Conservation (phyloP, 805 yeast species). For the Wickerhamiella kazuoi region DNA sequence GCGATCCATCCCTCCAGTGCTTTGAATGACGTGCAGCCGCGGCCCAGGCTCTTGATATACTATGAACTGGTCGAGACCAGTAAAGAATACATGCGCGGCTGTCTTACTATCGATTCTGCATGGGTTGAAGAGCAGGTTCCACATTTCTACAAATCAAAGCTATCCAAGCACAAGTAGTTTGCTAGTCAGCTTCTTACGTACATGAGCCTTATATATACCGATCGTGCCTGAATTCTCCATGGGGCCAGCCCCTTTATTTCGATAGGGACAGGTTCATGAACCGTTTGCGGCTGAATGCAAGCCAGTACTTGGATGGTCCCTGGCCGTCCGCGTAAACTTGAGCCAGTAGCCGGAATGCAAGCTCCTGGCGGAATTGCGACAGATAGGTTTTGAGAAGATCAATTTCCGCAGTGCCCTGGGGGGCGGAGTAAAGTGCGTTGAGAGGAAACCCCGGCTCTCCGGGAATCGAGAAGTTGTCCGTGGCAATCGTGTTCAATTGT, state of each 20-base stretch:
- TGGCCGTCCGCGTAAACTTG: constrained; percentile 37
- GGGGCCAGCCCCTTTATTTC: constrained; percentile 3
- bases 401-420: constrained; percentile 54
- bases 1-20: constrained; percentile 78
- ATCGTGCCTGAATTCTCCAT: no score
- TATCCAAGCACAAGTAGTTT: not conserved
- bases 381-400: constrained; percentile 68
- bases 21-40: constrained; percentile 30
- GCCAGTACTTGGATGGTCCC: constrained; percentile 78
- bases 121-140: constrained; percentile 49
- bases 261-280: constrained; percentile 84
- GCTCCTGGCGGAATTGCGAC: constrained; percentile 88
- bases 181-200: no score
- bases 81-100: constrained; percentile 83
- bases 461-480: constrained; percentile 79
- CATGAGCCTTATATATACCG: no score
- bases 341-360: constrained; percentile 60
- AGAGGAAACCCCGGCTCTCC: constrained; percentile 93
- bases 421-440: constrained; percentile 59
- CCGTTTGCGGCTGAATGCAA: constrained; percentile 84
- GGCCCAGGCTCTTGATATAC: constrained; percentile 63
- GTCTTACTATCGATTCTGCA: constrained; percentile 60
- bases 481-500: constrained; percentile 62
- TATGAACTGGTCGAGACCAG: constrained; percentile 69
- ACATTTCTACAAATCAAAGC: constrained; percentile 18